Base-by-base conservation (phyloP, 495 filamentous ascomycete genomes). In the Penicillium odoratum region DNA sequence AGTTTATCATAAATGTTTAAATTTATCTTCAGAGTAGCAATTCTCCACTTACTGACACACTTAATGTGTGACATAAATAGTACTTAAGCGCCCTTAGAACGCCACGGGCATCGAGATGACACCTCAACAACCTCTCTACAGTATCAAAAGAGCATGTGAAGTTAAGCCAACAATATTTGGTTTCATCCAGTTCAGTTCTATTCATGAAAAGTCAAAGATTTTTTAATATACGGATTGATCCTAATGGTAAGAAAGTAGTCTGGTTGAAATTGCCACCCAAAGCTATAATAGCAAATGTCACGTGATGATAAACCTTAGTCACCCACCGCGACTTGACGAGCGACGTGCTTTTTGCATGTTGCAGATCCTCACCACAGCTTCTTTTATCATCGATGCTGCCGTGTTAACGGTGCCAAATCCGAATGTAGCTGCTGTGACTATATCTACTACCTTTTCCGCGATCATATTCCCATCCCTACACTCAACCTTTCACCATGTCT, bases 401-500 rank as follows among this genome's bases (percentile, higher is more conserved):
- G 68, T 71, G 65, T 38, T 60, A 62, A 61, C 70, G 66, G 68
- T 69, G 49, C 59, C 48, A 43, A 50, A 73, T 69, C 73, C 74
- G 74, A 56, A 78, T 78, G 75, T 75, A 78, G 72, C 63, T 70
- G 54, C 63, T 63, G 69, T 63, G 67, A 71, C 56, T 58, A 38
- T 49, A 59, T 56, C 40, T 66, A 51, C 59, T 59, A 56, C 48
- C 52, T 63, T 53, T 43, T 65, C 51, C 62, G 67, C 65, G 64
- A 73, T 70, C 65, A 64, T 59, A 56, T 38, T 65, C 56, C 61
- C 62, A 65, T 65, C 60, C 58, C 59, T 51, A 60, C 54, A 59
- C 48, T 48, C 21, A 58, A 55, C 33, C 8, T 44, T 57, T 65
- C 69, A 77, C 59, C 61, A 86, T 86, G 83, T 85, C 83, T 74